phyloP scores from a whole-genome alignment of 306 rosid genomes.

The Cucumis cinereus region DNA sequence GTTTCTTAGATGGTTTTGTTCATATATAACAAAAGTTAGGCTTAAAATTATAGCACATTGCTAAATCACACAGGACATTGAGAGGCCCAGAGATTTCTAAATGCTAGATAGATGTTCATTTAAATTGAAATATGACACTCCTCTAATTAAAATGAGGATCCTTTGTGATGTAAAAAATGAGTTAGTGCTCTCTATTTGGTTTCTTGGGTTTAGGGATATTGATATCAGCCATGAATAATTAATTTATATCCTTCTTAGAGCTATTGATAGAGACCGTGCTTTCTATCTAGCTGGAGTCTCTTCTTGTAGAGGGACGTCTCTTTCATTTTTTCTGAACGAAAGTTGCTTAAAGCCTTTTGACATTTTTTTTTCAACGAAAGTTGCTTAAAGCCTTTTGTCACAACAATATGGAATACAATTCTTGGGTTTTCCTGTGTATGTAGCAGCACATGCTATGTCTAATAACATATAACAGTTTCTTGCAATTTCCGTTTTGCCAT shows the following conservation, averaged over 20 bases:
- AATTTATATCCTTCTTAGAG: too few relatives aligned
- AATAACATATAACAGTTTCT: neutral
- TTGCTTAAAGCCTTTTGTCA: neutral
- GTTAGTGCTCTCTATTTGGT: neutral
- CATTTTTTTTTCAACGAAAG: too few relatives aligned
- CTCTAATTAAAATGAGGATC: neutral
- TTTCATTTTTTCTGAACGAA: too few relatives aligned
- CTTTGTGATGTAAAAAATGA: neutral
- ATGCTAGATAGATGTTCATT: neutral
- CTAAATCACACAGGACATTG: neutral
- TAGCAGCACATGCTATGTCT: neutral
- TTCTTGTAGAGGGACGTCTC: too few relatives aligned
- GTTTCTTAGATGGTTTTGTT: neutral
- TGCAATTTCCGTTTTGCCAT: neutral
- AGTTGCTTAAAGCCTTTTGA: neutral
- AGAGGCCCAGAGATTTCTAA: neutral
- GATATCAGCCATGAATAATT: neutral
- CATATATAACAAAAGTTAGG: neutral
- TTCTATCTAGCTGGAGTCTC: too few relatives aligned
- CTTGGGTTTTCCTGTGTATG: neutral
- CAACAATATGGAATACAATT: neutral
- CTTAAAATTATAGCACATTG: neutral
- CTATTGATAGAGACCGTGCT: too few relatives aligned
- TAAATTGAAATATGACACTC: neutral
- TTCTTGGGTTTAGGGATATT: neutral